Base-by-base conservation (phyloP, 1,139 yeast species). In the Suhomyces coccinellae region DNA sequence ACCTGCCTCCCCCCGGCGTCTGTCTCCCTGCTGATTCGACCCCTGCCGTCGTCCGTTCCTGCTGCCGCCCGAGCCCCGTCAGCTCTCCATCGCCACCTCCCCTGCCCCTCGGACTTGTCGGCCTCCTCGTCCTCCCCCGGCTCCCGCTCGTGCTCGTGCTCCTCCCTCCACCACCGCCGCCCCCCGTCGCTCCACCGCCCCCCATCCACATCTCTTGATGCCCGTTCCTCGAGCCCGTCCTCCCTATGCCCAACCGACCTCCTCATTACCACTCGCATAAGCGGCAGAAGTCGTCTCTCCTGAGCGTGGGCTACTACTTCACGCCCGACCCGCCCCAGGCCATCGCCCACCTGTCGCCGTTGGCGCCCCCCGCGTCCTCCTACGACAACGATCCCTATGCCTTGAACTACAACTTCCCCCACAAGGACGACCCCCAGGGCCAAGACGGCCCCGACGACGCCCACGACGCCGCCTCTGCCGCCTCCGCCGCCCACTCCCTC, bases 261-360 rank as follows among this genome's bases (percentile, higher is more conserved):
- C 46, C 50, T 38, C 57, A 58, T 28, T 45, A 43, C 32, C 48
- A 61, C 55, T 53, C 70, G 32, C 76, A 71, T 54, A 71, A 71
- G 55, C 73, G 77, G 49, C 76, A 70, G 60, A 71, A 71, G 53
- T 68, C 73, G 47, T 68, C 71, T 35, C 46, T 67, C 40, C 72
- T 67, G 72, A 69, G 63, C 51, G 54, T 62, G 20, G 66, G 69
- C 26, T 67, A 63, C 49, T 65, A 67, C 48, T 65, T 63, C 48
- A 58, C 55, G 15, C 59, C 53, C 31, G 56, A 43, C 29, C 46
- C 41, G 26, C 52, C 36, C 26, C 36, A 15, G 32, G 42, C 33
- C n/a, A 36, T 34, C 27, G 51, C 40, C 27, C 46, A 41, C 12
- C 47, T 38, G 35, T 31, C 40, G 35, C 17, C 40, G 17, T 14